A percentile compares a stretch with the other conserved stretches of the same genome.
These are phyloP conservation scores for Metschnikowia reukaufii DNA, from an alignment of 805 yeast species.

Conservation along the genomic window DNA sequence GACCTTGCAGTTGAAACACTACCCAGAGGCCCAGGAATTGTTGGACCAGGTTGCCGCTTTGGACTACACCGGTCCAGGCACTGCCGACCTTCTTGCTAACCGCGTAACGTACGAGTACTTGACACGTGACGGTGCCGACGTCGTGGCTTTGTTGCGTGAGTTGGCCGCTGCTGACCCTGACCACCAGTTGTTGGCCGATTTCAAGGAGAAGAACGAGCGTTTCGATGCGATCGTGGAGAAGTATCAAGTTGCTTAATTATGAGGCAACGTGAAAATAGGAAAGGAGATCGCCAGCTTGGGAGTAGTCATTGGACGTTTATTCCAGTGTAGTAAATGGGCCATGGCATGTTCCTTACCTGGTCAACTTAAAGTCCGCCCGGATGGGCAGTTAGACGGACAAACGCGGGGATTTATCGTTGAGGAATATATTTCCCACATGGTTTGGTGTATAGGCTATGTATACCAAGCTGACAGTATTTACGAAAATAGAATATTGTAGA, in stretches of 20 bases:
- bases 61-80: conserved; percentile 27
- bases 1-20: conserved; percentile 74
- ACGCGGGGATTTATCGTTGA: no score
- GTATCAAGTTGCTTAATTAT: conserved; percentile 32
- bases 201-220: conserved; percentile 56
- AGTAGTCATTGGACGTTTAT: no score
- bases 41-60: conserved; percentile 44
- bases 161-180: conserved; percentile 50
- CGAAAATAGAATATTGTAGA: no score
- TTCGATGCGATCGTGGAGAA: conserved; percentile 72
- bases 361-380: no score
- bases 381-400: no score
- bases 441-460: no score
- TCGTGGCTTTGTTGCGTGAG: conserved; percentile 47
- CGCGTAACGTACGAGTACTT: conserved; percentile 62
- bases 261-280: background rate
- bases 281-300: no score
- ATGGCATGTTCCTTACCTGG: no score
- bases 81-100: conserved; percentile 58
- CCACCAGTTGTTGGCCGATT: conserved; percentile 59
- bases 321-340: no score
- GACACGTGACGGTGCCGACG: conserved; percentile 38
- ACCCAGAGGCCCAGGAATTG: conserved; percentile 78
- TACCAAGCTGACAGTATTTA: no score
- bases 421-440: no score